Conservation (phyloP, 2,329 filamentous ascomycete genomes). For the Arthroderma sp. region DNA sequence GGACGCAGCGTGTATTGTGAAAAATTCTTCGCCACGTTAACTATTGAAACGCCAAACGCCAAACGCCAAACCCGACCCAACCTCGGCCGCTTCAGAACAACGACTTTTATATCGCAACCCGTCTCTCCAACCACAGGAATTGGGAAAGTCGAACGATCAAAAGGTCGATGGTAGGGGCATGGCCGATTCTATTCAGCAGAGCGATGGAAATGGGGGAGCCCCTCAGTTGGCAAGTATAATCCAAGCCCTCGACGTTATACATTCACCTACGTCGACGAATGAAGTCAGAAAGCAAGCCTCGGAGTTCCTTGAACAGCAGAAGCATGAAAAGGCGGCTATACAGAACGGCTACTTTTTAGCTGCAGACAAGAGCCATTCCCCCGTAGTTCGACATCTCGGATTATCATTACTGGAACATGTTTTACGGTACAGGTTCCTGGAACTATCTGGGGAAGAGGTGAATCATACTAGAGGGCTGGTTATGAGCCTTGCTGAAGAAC, state of each 20-base stretch:
- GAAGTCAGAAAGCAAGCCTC: constrained; percentile 71
- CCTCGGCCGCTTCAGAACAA: not conserved
- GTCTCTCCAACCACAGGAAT: not conserved
- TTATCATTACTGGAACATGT: constrained; percentile 83
- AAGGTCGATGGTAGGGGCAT: not conserved
- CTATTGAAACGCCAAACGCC: not conserved
- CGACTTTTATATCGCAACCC: not conserved
- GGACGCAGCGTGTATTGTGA: too few species aligned
- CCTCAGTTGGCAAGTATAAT: constrained; percentile 44
- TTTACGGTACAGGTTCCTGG: constrained; percentile 71
- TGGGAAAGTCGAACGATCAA: too few species aligned
- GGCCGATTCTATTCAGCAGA: not conserved
- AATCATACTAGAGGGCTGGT: constrained; percentile 62
- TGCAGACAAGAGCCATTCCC: constrained; percentile 58
- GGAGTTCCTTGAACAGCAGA: constrained; percentile 73
- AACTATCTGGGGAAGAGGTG: constrained; percentile 58
- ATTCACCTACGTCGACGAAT: constrained; percentile 70
- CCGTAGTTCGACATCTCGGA: constrained; percentile 84
- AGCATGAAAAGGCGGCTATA: constrained; percentile 65
- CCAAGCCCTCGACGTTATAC: constrained; percentile 75
- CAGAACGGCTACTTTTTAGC: constrained; percentile 76
- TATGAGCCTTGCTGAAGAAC: constrained; percentile 60
- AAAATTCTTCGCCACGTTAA: not conserved
- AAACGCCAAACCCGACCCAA: not conserved
- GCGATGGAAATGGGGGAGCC: not conserved